A percentile compares a stretch with the other conserved stretches of the same genome.
Conservation (phyloP, 2,329 filamentous ascomycete species). For the Penicillium rolfsii region DNA sequence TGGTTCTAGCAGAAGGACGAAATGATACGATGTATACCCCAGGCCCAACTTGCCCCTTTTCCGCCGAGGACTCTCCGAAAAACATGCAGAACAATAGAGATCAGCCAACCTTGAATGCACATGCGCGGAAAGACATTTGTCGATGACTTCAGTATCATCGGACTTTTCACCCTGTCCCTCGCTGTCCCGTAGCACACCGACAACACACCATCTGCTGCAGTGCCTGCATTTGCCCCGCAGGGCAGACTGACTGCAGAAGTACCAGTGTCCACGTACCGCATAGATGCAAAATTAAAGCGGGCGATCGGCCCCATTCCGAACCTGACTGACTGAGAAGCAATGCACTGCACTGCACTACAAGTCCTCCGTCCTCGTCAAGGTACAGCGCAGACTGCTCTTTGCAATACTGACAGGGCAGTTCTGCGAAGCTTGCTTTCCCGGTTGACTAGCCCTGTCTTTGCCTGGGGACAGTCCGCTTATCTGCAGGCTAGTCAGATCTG, state of each 20-base stretch:
- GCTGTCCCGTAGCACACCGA: no score
- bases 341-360: background rate
- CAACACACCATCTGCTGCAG: background rate
- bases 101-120: background rate
- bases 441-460: background rate
- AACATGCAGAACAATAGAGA: background rate
- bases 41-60: background rate
- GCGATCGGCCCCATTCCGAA: constrained; percentile 6
- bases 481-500: background rate
- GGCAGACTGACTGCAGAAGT: constrained; percentile 10
- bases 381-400: background rate
- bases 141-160: no score
- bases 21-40: background rate
- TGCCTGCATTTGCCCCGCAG: constrained; percentile 26
- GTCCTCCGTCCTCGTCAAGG: background rate
- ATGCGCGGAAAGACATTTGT: no score
- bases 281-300: constrained; percentile 2
- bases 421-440: background rate
- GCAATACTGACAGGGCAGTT: background rate
- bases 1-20: background rate
- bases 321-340: background rate
- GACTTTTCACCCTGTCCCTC: no score
- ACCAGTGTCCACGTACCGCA: constrained; percentile 16
- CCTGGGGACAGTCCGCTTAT: background rate
- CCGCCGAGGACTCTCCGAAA: background rate